Evolutionary conservation across 2,329 filamentous ascomycete genomes (phyloP).

Genomic region (Botrytis byssoidea): DNA sequence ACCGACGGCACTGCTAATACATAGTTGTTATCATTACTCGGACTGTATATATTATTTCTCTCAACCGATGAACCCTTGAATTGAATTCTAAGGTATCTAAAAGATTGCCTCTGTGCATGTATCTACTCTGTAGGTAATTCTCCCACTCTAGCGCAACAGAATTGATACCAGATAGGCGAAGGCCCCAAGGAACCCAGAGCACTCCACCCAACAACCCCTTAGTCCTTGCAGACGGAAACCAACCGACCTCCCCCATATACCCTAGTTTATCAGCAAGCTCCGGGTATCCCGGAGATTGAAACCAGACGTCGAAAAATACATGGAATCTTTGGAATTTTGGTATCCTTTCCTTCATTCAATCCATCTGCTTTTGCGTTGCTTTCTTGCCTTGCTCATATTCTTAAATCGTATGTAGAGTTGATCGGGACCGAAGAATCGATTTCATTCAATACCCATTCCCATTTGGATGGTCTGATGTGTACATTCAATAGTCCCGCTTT

Average conservation of each 20-base stretch:
- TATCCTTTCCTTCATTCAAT: background rate
- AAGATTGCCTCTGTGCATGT: background rate
- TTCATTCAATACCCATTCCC: background rate
- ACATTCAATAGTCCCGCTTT: background rate
- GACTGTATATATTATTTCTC: background rate
- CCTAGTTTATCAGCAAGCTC: background rate
- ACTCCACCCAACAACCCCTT: background rate
- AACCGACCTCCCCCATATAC: background rate
- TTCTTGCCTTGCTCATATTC: background rate
- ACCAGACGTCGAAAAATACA: background rate
- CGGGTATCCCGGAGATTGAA: slow-evolving; percentile 11
- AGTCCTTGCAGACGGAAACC: background rate
- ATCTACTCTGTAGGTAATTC: background rate
- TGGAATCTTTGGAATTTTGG: background rate
- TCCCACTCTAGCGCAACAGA: background rate
- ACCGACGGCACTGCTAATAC: background rate
- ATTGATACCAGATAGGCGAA: background rate
- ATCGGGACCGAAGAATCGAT: background rate
- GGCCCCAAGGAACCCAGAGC: background rate
- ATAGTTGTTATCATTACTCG: background rate
- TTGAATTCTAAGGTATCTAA: background rate
- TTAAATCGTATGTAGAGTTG: background rate
- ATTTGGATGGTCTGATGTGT: background rate
- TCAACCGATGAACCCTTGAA: background rate
- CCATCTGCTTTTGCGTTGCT: background rate